phyloP scores from a whole-genome alignment of 140 eudicot species.

The Oenanthe javanica region DNA sequence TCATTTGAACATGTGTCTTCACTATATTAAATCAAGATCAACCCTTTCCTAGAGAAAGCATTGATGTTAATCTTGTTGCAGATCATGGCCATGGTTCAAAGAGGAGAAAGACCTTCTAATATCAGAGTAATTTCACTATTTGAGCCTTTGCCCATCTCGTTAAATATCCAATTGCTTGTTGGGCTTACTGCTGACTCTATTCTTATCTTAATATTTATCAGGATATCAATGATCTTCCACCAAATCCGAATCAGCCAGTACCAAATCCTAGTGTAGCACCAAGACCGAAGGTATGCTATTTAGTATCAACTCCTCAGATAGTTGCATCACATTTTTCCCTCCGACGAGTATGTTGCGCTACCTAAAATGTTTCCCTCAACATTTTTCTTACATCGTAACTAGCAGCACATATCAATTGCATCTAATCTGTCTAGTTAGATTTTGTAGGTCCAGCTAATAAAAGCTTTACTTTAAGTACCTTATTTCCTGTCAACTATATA shows the following conservation, averaged over 20 bases:
- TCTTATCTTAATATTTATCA: constrained; percentile 20
- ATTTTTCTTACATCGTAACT: neutral
- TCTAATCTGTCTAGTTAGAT: neutral
- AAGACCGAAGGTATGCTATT: constrained; percentile 56
- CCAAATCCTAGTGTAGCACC: constrained; percentile 79
- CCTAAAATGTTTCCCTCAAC: neutral
- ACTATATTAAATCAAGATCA: neutral
- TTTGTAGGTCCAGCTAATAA: neutral
- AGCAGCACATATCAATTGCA: neutral
- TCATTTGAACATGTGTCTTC: neutral
- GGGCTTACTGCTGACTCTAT: neutral
- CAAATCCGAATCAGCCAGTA: constrained; percentile 92
- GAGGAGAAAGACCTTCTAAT: constrained; percentile 95
- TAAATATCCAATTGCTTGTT: neutral
- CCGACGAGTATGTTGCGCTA: neutral
- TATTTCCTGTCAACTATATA: neutral
- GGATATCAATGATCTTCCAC: constrained; percentile 93
- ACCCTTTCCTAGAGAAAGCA: neutral
- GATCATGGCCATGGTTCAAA: constrained; percentile 89
- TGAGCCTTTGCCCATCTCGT: neutral
- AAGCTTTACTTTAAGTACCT: neutral
- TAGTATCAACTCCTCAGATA: neutral
- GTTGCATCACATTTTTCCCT: neutral
- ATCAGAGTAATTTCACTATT: constrained; percentile 47
- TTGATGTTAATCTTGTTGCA: constrained; percentile 28